phyloP scores from a whole-genome alignment of 2,329 filamentous ascomycete species.

The Metarhizium anisopliae region DNA sequence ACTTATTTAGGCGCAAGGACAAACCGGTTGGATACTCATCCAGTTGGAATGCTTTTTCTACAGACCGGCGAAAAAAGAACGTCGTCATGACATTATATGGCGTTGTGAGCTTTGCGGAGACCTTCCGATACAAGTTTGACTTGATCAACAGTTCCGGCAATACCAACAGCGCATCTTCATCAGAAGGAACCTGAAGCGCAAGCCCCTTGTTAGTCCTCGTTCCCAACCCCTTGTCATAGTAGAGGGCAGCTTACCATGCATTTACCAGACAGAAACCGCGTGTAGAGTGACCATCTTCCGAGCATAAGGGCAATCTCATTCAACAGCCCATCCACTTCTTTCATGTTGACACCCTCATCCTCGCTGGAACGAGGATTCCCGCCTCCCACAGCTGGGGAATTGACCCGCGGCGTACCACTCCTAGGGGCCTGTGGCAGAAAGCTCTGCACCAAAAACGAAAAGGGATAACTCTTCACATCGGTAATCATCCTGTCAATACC shows the following conservation, averaged over 20 bases:
- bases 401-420: slow-evolving; percentile 56
- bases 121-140: slow-evolving; percentile 73
- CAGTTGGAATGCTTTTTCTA: slow-evolving; percentile 95
- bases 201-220: neutral
- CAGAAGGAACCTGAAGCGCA: slow-evolving; percentile 35
- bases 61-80: slow-evolving; percentile 92
- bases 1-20: slow-evolving; percentile 62
- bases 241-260: slow-evolving; percentile 53
- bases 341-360: slow-evolving; percentile 94
- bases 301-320: slow-evolving; percentile 90
- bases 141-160: slow-evolving; percentile 68
- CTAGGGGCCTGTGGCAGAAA: slow-evolving; percentile 68
- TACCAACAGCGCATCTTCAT: slow-evolving; percentile 47
- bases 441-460: slow-evolving; percentile 93
- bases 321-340: slow-evolving; percentile 80
- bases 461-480: slow-evolving; percentile 95
- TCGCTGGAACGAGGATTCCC: slow-evolving; percentile 55
- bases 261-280: slow-evolving; percentile 79
- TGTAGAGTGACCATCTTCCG: slow-evolving; percentile 85
- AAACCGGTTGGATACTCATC: slow-evolving; percentile 80
- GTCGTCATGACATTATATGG: slow-evolving; percentile 90
- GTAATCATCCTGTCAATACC: slow-evolving; percentile 77
- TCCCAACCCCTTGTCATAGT: slow-evolving; percentile 8
- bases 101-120: slow-evolving; percentile 61
- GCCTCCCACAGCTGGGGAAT: slow-evolving; percentile 62